Percentiles rank a stretch among this genome's conserved stretches.
These are phyloP conservation scores for Diaporthe citrichinensis DNA, from an alignment of 2,329 filamentous ascomycete genomes.

Conservation along the genomic window DNA sequence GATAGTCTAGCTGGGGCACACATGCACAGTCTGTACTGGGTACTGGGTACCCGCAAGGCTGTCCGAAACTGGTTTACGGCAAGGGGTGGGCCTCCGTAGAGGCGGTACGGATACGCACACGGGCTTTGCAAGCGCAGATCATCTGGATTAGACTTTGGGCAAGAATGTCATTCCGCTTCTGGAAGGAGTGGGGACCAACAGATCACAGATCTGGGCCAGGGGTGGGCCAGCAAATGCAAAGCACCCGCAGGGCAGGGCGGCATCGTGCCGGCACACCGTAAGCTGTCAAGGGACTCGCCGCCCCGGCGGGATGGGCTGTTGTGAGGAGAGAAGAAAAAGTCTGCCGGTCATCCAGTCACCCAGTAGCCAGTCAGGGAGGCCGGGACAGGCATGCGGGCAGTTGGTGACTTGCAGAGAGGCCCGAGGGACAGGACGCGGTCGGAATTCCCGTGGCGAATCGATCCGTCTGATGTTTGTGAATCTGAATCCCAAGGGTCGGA, in stretches of 20 bases:
- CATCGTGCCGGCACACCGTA: not conserved
- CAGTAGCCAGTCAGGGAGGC: conserved; percentile 3
- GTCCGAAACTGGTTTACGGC: conserved; percentile 3
- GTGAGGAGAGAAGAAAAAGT: not conserved
- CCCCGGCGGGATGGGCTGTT: conserved; percentile 17
- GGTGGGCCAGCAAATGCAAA: conserved; percentile 5
- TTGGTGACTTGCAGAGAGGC: conserved; percentile 12
- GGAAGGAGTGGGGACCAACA: conserved; percentile 33
- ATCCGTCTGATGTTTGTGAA: conserved; percentile 32
- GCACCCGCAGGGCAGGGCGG: conserved; percentile 28
- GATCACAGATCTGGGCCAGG: conserved; percentile 33
- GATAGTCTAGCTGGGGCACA: not conserved
- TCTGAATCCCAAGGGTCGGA: conserved; percentile 34
- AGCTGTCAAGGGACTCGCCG: conserved; percentile 10
- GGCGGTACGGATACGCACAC: conserved; percentile 26
- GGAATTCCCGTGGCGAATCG: conserved; percentile 27
- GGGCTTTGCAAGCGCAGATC: conserved; percentile 31
- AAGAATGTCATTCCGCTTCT: conserved; percentile 34
- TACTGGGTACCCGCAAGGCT: conserved; percentile 23
- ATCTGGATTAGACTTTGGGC: conserved; percentile 32
- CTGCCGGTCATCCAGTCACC: conserved; percentile 1
- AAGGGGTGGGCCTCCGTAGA: conserved; percentile 8
- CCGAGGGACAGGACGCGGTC: not conserved
- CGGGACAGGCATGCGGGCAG: conserved; percentile 8
- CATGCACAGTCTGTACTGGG: not conserved